Base-by-base conservation (phyloP, 495 filamentous ascomycete species). In the Penicillium verhagenii region DNA sequence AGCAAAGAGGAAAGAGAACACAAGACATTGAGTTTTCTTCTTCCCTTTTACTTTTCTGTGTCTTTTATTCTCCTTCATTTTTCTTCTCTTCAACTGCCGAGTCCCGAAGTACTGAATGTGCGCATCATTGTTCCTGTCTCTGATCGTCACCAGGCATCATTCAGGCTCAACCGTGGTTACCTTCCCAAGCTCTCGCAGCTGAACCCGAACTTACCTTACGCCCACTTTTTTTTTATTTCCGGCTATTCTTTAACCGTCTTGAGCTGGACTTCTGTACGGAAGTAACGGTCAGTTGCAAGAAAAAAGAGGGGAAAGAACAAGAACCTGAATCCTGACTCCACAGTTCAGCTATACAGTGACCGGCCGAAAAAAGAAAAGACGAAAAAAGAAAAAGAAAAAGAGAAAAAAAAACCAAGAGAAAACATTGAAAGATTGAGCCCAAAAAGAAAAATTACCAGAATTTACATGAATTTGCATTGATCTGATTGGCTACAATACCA, bases 111-210 rank as follows among this genome's bases (percentile, higher is more conserved):
- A 26, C 29, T 37, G 58, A 63, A 69, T 70, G 70, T 71, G 66
- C 70, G 70, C 67, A 72, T 72, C 70, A 71, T 65, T 65, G 57
- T 40, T 35, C 47, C 47, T 50, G 24, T 31, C 13, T 19, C 13
- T 19, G 28, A 48, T 48, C 46, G 46, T 48, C 46, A 19, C 46
- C 21, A 14, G 28, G 24, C 24, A 25, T 24, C 31, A 20, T 37
- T 39, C 61, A 67, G 66, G 65, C 56, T 60, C 63, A 71, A 69
- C 63, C 69, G 62, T 67, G 63, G 66, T 70, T 59, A 64, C 35
- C n/a, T n/a, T n/a, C n/a, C n/a, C n/a, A 14, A 18, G 14, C 66
- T 14, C 16, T 56, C 46, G 47, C 54, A 54, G 60, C 64, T 66
- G 64, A 68, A 58, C 47, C 56, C 46, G 43, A 21, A 42, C 24